These are phyloP conservation scores for Stylosanthes scabra DNA, from an alignment of 331 rosid species.

Conservation along the genomic window DNA sequence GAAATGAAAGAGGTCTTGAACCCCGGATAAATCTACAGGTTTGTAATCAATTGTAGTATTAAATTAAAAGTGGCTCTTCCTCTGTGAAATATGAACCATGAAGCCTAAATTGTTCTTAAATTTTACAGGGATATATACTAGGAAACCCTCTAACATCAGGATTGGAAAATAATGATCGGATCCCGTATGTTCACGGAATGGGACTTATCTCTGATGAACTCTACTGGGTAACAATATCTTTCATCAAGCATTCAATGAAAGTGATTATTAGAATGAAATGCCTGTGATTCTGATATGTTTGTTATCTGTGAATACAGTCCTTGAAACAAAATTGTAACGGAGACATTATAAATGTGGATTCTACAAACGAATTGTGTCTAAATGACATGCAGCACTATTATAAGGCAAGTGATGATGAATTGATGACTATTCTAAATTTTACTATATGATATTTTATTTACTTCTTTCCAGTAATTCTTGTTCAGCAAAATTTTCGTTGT, in stretches of 20 bases:
- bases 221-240: constrained; percentile 41
- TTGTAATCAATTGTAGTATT: background rate
- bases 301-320: constrained; percentile 29
- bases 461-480: background rate
- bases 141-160: constrained; percentile 46
- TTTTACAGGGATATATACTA: constrained; percentile 56
- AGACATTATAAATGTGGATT: constrained; percentile 23
- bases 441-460: background rate
- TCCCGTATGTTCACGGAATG: constrained; percentile 61
- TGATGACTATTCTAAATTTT: background rate
- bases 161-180: constrained; percentile 9
- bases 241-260: background rate
- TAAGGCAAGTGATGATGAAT: constrained; percentile 32
- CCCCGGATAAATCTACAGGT: constrained; percentile 61
- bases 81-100: background rate
- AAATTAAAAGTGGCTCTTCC: background rate
- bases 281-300: background rate
- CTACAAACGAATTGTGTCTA: constrained; percentile 33
- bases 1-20: constrained; percentile 48
- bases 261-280: background rate
- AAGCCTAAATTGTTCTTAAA: background rate
- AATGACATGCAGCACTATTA: constrained; percentile 23
- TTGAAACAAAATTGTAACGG: constrained; percentile 42
- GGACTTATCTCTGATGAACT: constrained; percentile 66
- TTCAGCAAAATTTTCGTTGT: background rate